These are phyloP conservation scores for Pichia sp. DNA, from an alignment of 1,139 yeast genomes.

Conservation along the genomic window DNA sequence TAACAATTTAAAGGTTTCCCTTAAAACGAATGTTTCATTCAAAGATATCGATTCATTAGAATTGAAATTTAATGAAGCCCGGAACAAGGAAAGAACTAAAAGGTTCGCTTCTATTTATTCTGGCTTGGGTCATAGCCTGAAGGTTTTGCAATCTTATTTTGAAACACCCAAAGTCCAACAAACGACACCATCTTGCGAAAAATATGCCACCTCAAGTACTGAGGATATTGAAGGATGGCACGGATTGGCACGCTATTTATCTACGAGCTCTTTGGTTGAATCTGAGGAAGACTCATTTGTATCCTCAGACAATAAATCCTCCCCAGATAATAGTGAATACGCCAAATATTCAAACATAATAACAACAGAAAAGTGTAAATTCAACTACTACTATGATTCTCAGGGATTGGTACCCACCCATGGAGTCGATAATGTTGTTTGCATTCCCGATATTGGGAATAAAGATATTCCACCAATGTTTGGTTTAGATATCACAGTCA, in stretches of 20 bases:
- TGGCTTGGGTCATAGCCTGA: constrained; percentile 5
- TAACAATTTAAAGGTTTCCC: constrained; percentile 44
- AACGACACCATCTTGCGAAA: not conserved
- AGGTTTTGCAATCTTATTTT: not conserved
- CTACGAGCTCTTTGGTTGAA: constrained; percentile 6
- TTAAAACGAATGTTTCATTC: constrained; percentile 64
- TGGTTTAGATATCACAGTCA: constrained; percentile 54
- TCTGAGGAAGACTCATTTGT: constrained; percentile 1
- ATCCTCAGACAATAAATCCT: constrained; percentile 1
- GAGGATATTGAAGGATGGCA: constrained; percentile 22
- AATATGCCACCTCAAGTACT: not conserved
- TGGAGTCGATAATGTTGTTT: constrained; percentile 10
- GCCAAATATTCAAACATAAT: constrained; percentile 72
- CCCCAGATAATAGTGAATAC: constrained; percentile 45
- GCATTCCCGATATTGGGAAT: constrained; percentile 44
- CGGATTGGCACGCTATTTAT: constrained; percentile 26
- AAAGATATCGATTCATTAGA: constrained; percentile 19
- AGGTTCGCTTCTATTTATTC: constrained; percentile 6
- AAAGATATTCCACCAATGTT: constrained; percentile 53
- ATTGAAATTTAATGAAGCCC: constrained; percentile 1
- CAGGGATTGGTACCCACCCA: constrained; percentile 52
- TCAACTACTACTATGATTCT: constrained; percentile 60
- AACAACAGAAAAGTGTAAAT: constrained; percentile 48
- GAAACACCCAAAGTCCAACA: not conserved
- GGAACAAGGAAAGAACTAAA: constrained; percentile 3